Conservation (phyloP, 495 filamentous ascomycete genomes). For the Penicillium maclennaniae region DNA sequence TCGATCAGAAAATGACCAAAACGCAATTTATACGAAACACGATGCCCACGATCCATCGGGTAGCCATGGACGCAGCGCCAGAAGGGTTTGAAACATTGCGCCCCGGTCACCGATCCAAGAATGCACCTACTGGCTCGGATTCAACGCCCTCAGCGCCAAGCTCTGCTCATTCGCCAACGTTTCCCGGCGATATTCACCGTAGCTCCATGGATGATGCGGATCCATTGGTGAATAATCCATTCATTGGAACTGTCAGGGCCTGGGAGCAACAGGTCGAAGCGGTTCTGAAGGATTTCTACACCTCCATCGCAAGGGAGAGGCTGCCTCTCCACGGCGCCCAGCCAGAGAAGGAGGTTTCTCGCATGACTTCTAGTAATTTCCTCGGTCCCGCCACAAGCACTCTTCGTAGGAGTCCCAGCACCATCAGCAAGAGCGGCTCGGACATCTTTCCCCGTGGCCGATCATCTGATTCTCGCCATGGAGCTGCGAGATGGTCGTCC, state of each 20-base stretch:
- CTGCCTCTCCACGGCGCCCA: conserved; percentile 76
- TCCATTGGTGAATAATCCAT: conserved; percentile 74
- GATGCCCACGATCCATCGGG: conserved; percentile 78
- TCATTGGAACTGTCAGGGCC: conserved; percentile 68
- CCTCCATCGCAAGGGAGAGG: conserved; percentile 77
- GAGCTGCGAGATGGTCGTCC: conserved; percentile 69
- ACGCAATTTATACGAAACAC: conserved; percentile 96
- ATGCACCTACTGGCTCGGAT: conserved; percentile 8
- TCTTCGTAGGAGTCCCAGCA: conserved; percentile 82
- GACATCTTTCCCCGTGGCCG: conserved; percentile 71
- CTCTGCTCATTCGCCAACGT: conserved; percentile 23
- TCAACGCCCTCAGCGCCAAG: conserved; percentile 10
- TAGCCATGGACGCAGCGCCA: conserved; percentile 65
- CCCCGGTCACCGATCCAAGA: conserved; percentile 37
- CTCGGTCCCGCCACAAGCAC: conserved; percentile 46
- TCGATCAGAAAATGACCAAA: conserved; percentile 93
- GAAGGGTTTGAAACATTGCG: conserved; percentile 59
- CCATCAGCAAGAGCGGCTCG: conserved; percentile 83
- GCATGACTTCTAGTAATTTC: conserved; percentile 43
- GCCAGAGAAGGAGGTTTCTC: conserved; percentile 37
- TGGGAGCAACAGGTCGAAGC: conserved; percentile 90
- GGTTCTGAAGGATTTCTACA: conserved; percentile 89
- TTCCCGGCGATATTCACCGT: conserved; percentile 18
- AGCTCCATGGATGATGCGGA: conserved; percentile 22
- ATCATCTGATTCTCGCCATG: conserved; percentile 60